Percentiles rank a stretch among this genome's conserved stretches.
These are phyloP conservation scores for Beauveria pseudobassiana DNA, from an alignment of 2,329 filamentous ascomycete genomes.

Conservation along the genomic window DNA sequence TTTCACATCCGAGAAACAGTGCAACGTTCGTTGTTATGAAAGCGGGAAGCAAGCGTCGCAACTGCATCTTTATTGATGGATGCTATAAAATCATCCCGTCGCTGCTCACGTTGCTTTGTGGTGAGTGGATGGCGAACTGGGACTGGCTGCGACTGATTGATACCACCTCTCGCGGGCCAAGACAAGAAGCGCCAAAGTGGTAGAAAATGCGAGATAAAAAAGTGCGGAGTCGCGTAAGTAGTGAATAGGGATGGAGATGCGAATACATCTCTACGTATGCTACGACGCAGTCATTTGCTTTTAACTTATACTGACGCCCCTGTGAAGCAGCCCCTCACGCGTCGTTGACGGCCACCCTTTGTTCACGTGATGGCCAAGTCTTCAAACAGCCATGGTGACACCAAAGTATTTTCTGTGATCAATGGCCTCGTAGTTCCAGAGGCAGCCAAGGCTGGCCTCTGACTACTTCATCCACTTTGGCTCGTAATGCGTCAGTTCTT, in stretches of 20 bases:
- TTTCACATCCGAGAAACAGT: background rate
- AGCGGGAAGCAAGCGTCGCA: background rate
- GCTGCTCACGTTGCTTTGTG: background rate
- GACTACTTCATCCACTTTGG: too few relatives aligned
- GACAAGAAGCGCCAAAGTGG: background rate
- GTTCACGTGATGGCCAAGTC: background rate
- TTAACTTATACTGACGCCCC: background rate
- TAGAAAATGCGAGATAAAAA: background rate
- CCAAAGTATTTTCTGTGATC: too few relatives aligned
- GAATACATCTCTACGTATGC: background rate
- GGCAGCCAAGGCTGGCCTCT: too few relatives aligned
- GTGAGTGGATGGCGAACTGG: background rate
- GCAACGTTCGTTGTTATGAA: background rate
- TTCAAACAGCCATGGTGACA: too few relatives aligned
- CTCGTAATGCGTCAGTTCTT: too few relatives aligned
- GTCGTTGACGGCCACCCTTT: background rate
- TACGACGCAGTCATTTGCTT: background rate
- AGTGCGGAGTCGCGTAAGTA: background rate
- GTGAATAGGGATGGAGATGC: background rate
- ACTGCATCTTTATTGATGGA: background rate
- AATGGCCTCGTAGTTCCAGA: too few relatives aligned
- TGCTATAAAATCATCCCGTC: background rate
- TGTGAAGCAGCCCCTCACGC: background rate
- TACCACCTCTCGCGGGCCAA: background rate
- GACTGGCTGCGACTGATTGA: background rate